A percentile compares a stretch with the other conserved stretches of the same genome.
These are phyloP conservation scores for Clavispora phyllophila DNA, from an alignment of 805 yeast species.

Conservation along the genomic window DNA sequence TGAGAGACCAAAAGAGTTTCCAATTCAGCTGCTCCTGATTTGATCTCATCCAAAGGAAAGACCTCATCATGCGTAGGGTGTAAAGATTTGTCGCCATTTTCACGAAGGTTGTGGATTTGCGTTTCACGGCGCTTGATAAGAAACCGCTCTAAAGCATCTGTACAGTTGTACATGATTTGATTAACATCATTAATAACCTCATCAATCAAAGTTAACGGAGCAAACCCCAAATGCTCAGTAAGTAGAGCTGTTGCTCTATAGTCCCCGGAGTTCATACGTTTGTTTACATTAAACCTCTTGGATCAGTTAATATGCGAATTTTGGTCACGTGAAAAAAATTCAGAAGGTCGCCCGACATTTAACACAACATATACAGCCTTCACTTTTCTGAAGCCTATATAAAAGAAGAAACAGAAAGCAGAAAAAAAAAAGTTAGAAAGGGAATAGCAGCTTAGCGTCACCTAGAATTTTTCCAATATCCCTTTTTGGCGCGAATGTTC, in stretches of 20 bases:
- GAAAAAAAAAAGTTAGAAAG: too few relatives aligned
- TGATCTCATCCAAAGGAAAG: constrained; percentile 47
- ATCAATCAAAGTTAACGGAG: constrained; percentile 78
- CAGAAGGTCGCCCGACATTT: too few relatives aligned
- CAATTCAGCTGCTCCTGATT: constrained; percentile 72
- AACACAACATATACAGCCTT: too few relatives aligned
- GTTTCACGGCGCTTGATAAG: constrained; percentile 27
- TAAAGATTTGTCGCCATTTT: not conserved
- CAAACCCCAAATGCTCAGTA: constrained; percentile 82
- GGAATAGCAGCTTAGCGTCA: too few relatives aligned
- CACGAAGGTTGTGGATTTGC: constrained; percentile 13
- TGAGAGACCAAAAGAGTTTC: constrained; percentile 71
- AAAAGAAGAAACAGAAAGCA: too few relatives aligned
- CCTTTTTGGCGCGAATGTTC: too few relatives aligned
- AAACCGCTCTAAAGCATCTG: constrained; percentile 70
- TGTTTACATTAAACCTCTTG: not conserved
- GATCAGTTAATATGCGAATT: not conserved
- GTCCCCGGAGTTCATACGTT: constrained; percentile 17
- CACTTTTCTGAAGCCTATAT: too few relatives aligned
- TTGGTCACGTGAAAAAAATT: not conserved
- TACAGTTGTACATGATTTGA: constrained; percentile 75
- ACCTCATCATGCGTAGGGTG: constrained; percentile 5
- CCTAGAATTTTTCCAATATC: too few relatives aligned
- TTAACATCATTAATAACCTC: constrained; percentile 87
- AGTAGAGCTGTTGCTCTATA: constrained; percentile 41